Evolutionary conservation across 2,329 filamentous ascomycete species (phyloP).

Genomic region (Thermothelomyces thermophilus): DNA sequence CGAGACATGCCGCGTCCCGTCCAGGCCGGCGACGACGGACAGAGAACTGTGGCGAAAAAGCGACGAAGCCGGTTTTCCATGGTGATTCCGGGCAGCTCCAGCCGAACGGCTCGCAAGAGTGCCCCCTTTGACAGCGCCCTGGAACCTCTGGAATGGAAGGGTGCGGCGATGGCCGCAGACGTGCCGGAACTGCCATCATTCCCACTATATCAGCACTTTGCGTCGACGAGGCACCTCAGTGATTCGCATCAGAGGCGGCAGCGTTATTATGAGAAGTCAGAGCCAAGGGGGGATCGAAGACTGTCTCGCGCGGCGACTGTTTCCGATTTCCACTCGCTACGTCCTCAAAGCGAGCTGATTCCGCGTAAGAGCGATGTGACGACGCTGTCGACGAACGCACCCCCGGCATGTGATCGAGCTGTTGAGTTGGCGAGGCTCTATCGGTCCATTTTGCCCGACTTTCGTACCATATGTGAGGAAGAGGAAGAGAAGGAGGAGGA

Average conservation of each 20-base stretch:
- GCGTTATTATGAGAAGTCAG: no score
- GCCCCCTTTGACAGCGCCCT: background rate
- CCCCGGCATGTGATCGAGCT: background rate
- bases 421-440: background rate
- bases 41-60: background rate
- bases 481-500: background rate
- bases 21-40: background rate
- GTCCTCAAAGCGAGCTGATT: no score
- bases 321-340: background rate
- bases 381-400: no score
- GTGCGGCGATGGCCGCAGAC: background rate
- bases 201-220: background rate
- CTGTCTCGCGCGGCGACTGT: background rate
- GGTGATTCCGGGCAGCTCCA: no score
- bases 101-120: background rate
- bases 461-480: background rate
- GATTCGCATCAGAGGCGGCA: background rate
- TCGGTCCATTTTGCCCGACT: background rate
- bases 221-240: background rate
- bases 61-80: background rate
- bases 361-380: no score
- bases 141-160: background rate
- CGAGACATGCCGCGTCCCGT: background rate
- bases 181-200: background rate
- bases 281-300: background rate